Evolutionary conservation across 164 flowering plant species (phyloP).

Genomic region (Cinnamomum micranthum): DNA sequence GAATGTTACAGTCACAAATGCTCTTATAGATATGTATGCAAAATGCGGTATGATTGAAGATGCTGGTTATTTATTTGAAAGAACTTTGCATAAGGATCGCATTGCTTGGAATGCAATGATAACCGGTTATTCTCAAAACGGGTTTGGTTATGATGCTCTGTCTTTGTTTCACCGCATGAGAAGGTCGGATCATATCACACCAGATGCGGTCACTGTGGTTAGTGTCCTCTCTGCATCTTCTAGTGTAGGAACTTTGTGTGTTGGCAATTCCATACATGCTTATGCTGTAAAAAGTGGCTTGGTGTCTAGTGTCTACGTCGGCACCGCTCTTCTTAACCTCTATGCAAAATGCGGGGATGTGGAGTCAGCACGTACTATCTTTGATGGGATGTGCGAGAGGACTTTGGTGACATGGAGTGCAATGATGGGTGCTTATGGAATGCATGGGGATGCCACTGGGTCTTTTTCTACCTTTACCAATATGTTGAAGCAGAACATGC

Average conservation of each 20-base stretch:
- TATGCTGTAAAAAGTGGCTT: slow-evolving; percentile 46
- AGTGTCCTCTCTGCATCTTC: slow-evolving; percentile 57
- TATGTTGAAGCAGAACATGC: slow-evolving; percentile 49
- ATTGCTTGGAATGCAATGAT: slow-evolving; percentile 78
- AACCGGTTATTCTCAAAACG: slow-evolving; percentile 52
- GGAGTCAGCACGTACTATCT: slow-evolving; percentile 45
- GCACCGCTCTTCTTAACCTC: slow-evolving; percentile 60
- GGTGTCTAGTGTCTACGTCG: slow-evolving; percentile 45
- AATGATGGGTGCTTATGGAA: slow-evolving; percentile 69
- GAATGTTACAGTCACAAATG: slow-evolving; percentile 44
- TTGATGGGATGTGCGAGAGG: slow-evolving; percentile 55
- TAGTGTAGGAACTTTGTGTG: slow-evolving; percentile 31
- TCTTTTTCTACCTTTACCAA: slow-evolving; percentile 45
- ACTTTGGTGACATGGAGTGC: slow-evolving; percentile 62
- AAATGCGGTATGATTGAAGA: slow-evolving; percentile 47
- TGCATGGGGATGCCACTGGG: slow-evolving; percentile 48
- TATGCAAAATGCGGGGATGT: slow-evolving; percentile 74
- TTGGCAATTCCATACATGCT: slow-evolving; percentile 63
- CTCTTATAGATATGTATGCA: slow-evolving; percentile 73
- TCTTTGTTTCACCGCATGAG: slow-evolving; percentile 43
- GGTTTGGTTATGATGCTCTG: slow-evolving; percentile 43
- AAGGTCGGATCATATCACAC: slow-evolving; percentile 26
- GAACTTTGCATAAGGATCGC: slow-evolving; percentile 37
- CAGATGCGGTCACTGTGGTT: slow-evolving; percentile 65
- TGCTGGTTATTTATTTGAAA: slow-evolving; percentile 45